Conservation (phyloP, 2,329 filamentous ascomycete genomes). For the Talaromyces funiculosus region DNA sequence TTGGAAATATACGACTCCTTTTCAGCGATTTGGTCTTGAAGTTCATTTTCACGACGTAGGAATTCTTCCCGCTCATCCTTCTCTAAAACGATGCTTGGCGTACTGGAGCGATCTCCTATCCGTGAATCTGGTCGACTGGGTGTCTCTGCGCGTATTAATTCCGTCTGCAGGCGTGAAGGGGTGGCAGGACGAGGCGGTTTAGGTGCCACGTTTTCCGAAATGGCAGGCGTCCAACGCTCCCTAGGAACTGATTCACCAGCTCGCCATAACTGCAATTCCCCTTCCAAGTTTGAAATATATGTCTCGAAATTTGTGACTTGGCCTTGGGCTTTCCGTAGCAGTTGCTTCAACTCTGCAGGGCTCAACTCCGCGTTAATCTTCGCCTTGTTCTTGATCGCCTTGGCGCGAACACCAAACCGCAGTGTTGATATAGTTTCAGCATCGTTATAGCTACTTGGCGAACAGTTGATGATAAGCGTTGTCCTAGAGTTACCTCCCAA, state of each 20-base stretch:
- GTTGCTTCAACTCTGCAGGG: conserved; percentile 84
- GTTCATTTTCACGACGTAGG: conserved; percentile 85
- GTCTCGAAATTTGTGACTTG: conserved; percentile 84
- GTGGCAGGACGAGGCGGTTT: conserved; percentile 41
- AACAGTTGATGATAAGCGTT: conserved; percentile 98
- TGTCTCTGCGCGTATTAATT: conserved; percentile 51
- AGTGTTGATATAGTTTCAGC: conserved; percentile 87
- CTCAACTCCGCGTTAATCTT: conserved; percentile 99
- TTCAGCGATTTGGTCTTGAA: conserved; percentile 93
- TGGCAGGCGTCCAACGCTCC: conserved; percentile 74
- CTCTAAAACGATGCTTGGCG: conserved; percentile 80
- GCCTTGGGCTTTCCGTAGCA: conserved; percentile 86
- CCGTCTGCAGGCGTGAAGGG: conserved; percentile 35
- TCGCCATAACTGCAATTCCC: conserved; percentile 82
- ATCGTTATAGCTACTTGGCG: conserved; percentile 98
- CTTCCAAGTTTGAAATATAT: conserved; percentile 77
- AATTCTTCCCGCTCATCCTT: conserved; percentile 98
- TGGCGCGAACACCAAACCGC: conserved; percentile 90
- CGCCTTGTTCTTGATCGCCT: conserved; percentile 99
- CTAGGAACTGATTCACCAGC: conserved; percentile 80
- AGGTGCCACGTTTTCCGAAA: conserved; percentile 50
- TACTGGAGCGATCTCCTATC: conserved; percentile 75
- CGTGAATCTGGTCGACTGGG: conserved; percentile 58
- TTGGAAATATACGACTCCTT: conserved; percentile 76
- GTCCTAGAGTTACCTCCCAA: conserved; percentile 96